Percentiles rank a stretch among this genome's conserved stretches.
phyloP scores from a whole-genome alignment of 495 filamentous ascomycete species.

The Tetracladium marchalianum region DNA sequence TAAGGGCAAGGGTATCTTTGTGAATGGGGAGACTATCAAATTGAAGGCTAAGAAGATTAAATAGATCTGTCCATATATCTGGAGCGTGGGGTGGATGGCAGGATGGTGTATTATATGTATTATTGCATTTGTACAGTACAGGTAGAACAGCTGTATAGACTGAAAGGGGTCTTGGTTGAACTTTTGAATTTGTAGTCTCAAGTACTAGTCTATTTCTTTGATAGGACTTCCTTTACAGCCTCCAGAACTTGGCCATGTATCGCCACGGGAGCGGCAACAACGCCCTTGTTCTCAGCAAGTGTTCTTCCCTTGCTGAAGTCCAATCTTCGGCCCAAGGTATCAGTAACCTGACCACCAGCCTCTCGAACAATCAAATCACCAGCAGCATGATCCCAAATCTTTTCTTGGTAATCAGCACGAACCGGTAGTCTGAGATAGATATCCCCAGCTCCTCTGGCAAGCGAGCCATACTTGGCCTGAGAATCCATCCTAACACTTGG shows the following conservation, averaged over 20 bases:
- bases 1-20: slow-evolving; percentile 98
- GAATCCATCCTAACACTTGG: slow-evolving; percentile 89
- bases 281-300: slow-evolving; percentile 79
- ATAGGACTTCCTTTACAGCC: slow-evolving; percentile 72
- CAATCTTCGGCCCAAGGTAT: slow-evolving; percentile 67
- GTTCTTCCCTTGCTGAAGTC: slow-evolving; percentile 85
- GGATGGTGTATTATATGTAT: slow-evolving; percentile 18
- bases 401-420: slow-evolving; percentile 83
- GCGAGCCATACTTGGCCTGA: slow-evolving; percentile 93
- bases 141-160: slow-evolving; percentile 2
- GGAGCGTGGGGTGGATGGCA: slow-evolving; percentile 2
- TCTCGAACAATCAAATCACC: slow-evolving; percentile 91
- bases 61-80: slow-evolving; percentile 34
- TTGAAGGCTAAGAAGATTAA: slow-evolving; percentile 99
- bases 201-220: slow-evolving; percentile 15
- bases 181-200: neutral
- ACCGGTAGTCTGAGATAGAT: slow-evolving; percentile 85
- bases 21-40: slow-evolving; percentile 94
- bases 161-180: neutral
- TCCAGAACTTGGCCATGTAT: slow-evolving; percentile 69
- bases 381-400: slow-evolving; percentile 99
- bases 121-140: slow-evolving; percentile 12
- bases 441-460: slow-evolving; percentile 91
- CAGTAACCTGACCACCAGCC: slow-evolving; percentile 85
- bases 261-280: slow-evolving; percentile 73